Evolutionary conservation across 257 asterid genomes (phyloP).

Genomic region (Catharanthus roseus): DNA sequence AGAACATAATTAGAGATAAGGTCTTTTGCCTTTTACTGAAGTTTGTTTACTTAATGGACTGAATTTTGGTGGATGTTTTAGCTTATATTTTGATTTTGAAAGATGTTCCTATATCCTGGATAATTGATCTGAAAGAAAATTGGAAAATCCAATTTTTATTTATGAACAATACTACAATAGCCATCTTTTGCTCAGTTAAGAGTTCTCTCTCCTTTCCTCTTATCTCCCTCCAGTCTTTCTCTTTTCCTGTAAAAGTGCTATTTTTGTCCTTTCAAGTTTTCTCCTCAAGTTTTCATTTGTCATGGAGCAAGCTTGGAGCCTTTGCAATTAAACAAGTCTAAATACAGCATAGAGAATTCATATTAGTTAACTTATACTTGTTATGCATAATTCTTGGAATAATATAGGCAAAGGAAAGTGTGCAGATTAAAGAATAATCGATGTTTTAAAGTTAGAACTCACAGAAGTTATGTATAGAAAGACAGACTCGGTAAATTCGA

Average conservation of each 20-base stretch:
- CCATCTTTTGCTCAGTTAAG: neutral
- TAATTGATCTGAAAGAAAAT: neutral
- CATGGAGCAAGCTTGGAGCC: neutral
- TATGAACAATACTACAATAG: neutral
- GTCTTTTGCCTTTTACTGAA: neutral
- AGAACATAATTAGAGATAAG: neutral
- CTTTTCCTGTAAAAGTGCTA: neutral
- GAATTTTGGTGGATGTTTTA: neutral
- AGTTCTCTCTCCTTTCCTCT: neutral
- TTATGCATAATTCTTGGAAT: neutral
- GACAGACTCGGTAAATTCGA: no score
- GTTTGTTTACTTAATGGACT: neutral
- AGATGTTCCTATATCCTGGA: neutral
- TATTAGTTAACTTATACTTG: neutral
- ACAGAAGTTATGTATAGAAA: neutral
- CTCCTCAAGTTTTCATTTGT: slow-evolving; percentile 4
- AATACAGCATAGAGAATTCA: neutral
- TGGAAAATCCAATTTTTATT: neutral
- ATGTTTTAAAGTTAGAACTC: neutral
- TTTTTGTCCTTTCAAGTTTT: neutral
- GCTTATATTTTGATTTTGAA: neutral
- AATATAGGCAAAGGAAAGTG: neutral
- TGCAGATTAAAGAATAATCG: neutral
- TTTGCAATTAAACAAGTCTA: neutral
- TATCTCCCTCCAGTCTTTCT: neutral